These are phyloP conservation scores for Hyphodiscus hymeniophilus DNA, from an alignment of 495 filamentous ascomycete species.

Conservation along the genomic window DNA sequence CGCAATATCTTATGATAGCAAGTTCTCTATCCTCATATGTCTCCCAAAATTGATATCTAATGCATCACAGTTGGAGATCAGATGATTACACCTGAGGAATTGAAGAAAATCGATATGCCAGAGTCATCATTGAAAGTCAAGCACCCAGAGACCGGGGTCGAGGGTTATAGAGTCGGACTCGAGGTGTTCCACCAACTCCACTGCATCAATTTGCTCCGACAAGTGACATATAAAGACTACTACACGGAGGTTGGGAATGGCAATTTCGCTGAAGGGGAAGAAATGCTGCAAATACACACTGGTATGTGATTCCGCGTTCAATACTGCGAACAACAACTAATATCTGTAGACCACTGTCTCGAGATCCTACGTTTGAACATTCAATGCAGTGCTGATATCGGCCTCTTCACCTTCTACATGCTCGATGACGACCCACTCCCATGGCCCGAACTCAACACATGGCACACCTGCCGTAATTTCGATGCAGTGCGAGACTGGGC, in stretches of 20 bases:
- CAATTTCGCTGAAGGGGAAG: slow-evolving; percentile 21
- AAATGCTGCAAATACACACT: slow-evolving; percentile 26
- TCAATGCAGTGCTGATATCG: slow-evolving; percentile 42
- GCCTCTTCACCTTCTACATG: slow-evolving; percentile 41
- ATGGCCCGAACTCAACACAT: slow-evolving; percentile 40
- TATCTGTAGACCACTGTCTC: slow-evolving; percentile 35
- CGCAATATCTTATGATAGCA: slow-evolving; percentile 34
- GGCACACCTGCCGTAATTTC: slow-evolving; percentile 42
- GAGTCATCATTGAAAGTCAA: slow-evolving; percentile 36
- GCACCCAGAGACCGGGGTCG: slow-evolving; percentile 39
- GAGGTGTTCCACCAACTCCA: slow-evolving; percentile 51
- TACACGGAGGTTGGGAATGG: slow-evolving; percentile 31
- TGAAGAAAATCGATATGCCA: slow-evolving; percentile 37
- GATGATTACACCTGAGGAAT: slow-evolving; percentile 41
- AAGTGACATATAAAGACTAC: slow-evolving; percentile 40
- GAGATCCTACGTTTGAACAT: slow-evolving; percentile 41
- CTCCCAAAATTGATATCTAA: background rate
- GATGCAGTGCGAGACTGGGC: slow-evolving; percentile 40
- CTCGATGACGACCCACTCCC: slow-evolving; percentile 29
- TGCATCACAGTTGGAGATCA: slow-evolving; percentile 33
- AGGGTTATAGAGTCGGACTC: slow-evolving; percentile 42
- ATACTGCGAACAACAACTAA: background rate
- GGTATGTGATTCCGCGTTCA: slow-evolving; percentile 15
- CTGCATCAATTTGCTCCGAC: slow-evolving; percentile 43
- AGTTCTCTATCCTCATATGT: slow-evolving; percentile 2